Conservation (phyloP, 2,329 filamentous ascomycete species). For the Verticillium albo-atrum region DNA sequence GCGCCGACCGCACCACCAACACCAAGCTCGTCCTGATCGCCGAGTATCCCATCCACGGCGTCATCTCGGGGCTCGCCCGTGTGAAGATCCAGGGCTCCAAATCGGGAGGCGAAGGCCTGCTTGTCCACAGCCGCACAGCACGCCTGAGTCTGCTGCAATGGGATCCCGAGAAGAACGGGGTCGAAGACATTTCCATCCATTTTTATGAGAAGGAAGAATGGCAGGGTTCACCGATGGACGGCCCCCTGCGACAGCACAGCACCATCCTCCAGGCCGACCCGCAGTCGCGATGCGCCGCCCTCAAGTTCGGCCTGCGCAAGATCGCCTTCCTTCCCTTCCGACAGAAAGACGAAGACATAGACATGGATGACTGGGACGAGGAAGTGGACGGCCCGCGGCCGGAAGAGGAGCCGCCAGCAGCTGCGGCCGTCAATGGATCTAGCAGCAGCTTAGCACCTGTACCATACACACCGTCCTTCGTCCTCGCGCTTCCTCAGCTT, state of each 20-base stretch:
- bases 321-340: slow-evolving; percentile 92
- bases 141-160: slow-evolving; percentile 92
- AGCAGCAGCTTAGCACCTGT: slow-evolving; percentile 45
- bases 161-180: slow-evolving; percentile 74
- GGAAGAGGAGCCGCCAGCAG: slow-evolving; percentile 33
- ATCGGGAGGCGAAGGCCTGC: slow-evolving; percentile 76
- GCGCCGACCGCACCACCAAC: slow-evolving; percentile 59
- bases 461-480: slow-evolving; percentile 87
- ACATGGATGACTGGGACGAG: slow-evolving; percentile 87
- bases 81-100: slow-evolving; percentile 69
- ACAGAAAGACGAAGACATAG: slow-evolving; percentile 79
- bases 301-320: slow-evolving; percentile 86
- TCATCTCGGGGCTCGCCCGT: slow-evolving; percentile 75
- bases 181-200: slow-evolving; percentile 91
- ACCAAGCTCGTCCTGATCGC: slow-evolving; percentile 80
- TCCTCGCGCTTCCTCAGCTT: slow-evolving; percentile 82
- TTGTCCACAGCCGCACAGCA: slow-evolving; percentile 83
- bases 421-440: slow-evolving; percentile 26
- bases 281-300: slow-evolving; percentile 84
- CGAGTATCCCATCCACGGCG: slow-evolving; percentile 80
- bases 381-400: slow-evolving; percentile 68
- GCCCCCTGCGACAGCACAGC: slow-evolving; percentile 68
- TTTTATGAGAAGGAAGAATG: slow-evolving; percentile 96
- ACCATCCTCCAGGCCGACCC: slow-evolving; percentile 87
- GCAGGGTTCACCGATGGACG: slow-evolving; percentile 75